phyloP scores from a whole-genome alignment of 768 basidiomycete species.

The Boletus sp. region DNA sequence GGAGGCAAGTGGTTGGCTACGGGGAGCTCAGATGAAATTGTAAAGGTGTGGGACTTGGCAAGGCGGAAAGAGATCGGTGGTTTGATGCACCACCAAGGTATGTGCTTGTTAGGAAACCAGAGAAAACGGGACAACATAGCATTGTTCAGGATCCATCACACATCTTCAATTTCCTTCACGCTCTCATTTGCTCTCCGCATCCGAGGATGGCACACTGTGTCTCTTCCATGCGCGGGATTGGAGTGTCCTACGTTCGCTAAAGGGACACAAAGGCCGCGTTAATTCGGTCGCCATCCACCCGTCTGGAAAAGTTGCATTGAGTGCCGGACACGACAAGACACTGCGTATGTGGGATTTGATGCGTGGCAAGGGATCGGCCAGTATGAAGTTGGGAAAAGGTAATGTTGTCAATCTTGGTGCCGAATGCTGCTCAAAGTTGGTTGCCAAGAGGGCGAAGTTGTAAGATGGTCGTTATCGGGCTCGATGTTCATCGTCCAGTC shows the following conservation, averaged over 20 bases:
- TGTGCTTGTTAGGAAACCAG: constrained; percentile 8
- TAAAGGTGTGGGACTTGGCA: constrained; percentile 95
- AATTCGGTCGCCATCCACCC: constrained; percentile 92
- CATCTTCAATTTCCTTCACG: constrained; percentile 81
- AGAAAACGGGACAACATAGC: not conserved
- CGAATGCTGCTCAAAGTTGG: not conserved
- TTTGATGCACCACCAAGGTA: constrained; percentile 93
- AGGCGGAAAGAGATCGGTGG: constrained; percentile 92
- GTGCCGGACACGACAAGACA: constrained; percentile 86
- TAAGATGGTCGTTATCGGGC: constrained; percentile 81
- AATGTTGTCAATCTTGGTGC: constrained; percentile 8
- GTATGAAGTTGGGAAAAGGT: constrained; percentile 89
- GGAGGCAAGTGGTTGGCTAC: constrained; percentile 97
- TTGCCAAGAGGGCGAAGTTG: constrained; percentile 80
- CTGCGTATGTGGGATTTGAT: constrained; percentile 99
- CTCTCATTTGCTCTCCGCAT: constrained; percentile 87
- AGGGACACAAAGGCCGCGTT: constrained; percentile 91
- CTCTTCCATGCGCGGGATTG: constrained; percentile 94
- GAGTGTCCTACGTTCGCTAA: constrained; percentile 81
- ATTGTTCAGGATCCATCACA: constrained; percentile 78
- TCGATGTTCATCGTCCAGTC: constrained; percentile 77
- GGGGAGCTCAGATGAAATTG: constrained; percentile 92
- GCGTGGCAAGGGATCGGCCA: constrained; percentile 86
- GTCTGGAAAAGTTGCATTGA: constrained; percentile 85
- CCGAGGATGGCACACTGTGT: constrained; percentile 87